Percentiles rank a stretch among this genome's conserved stretches.
Conservation (phyloP, 2,329 filamentous ascomycete genomes). For the Paraphoma chrysanthemicola region DNA sequence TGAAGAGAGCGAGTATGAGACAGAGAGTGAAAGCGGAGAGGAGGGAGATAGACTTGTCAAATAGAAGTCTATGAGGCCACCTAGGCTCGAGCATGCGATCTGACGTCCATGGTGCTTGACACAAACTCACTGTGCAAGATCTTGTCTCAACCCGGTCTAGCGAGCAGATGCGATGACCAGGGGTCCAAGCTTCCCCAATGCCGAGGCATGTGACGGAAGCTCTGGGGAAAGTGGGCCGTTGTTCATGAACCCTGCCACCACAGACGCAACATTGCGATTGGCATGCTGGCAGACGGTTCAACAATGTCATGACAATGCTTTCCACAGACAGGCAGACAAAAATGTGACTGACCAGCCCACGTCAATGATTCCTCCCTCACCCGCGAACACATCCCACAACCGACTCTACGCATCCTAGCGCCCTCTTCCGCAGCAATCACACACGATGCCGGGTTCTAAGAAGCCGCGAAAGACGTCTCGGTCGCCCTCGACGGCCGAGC, state of each 20-base stretch:
- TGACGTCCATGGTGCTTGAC: too few relatives aligned
- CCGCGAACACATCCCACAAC: background rate
- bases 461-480: conserved; percentile 17
- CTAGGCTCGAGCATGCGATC: too few relatives aligned
- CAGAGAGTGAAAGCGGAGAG: conserved; percentile 58
- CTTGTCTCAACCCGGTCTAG: background rate
- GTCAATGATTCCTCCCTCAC: too few relatives aligned
- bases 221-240: background rate
- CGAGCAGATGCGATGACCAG: background rate
- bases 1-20: conserved; percentile 67
- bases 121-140: background rate
- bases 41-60: conserved; percentile 49
- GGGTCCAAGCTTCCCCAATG: background rate
- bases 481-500: conserved; percentile 27
- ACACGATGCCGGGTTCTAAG: conserved; percentile 21
- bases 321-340: background rate
- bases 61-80: conserved; percentile 5
- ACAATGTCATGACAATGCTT: background rate
- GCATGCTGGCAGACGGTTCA: background rate
- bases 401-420: background rate
- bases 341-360: background rate
- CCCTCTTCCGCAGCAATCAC: background rate
- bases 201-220: background rate
- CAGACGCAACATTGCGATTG: background rate
- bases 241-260: background rate